A percentile compares a stretch with the other conserved stretches of the same genome.
These are phyloP conservation scores for Umbilicaria muhlenbergii DNA, from an alignment of 495 filamentous ascomycete species.

Conservation along the genomic window DNA sequence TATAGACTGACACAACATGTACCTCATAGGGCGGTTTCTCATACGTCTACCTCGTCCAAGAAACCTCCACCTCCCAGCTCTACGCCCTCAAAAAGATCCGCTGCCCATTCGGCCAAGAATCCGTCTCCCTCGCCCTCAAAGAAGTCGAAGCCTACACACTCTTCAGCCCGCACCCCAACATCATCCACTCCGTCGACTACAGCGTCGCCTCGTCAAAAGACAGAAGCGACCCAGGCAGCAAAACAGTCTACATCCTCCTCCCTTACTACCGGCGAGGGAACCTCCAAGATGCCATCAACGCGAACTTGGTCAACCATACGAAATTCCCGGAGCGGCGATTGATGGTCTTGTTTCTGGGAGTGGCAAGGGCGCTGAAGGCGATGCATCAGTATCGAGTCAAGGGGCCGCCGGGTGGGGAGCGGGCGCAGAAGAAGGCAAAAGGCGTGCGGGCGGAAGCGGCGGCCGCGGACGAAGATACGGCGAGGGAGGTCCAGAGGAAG, in stretches of 20 bases:
- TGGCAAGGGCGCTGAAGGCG: constrained; percentile 69
- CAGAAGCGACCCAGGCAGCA: constrained; percentile 44
- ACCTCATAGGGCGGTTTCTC: constrained; percentile 71
- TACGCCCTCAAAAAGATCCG: constrained; percentile 97
- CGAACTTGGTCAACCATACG: constrained; percentile 94
- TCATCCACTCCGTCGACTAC: constrained; percentile 87
- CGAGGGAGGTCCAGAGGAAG: constrained; percentile 29
- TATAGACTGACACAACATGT: constrained; percentile 1
- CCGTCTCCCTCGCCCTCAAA: constrained; percentile 81
- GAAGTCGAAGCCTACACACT: constrained; percentile 94
- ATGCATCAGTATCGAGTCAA: constrained; percentile 80
- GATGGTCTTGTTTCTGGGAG: constrained; percentile 82
- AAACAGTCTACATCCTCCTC: constrained; percentile 91
- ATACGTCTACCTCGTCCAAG: constrained; percentile 96
- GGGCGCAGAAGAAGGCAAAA: constrained; percentile 41
- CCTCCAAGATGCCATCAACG: constrained; percentile 94
- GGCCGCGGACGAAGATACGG: constrained; percentile 42
- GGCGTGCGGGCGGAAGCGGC: constrained; percentile 41
- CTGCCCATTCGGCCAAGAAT: constrained; percentile 93
- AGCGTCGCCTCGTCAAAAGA: constrained; percentile 45
- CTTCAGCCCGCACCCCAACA: constrained; percentile 64
- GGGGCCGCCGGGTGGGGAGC: constrained; percentile 29
- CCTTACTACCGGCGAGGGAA: constrained; percentile 93
- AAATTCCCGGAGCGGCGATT: constrained; percentile 76
- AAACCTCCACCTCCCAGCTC: constrained; percentile 60